These are phyloP conservation scores for Termitomyces sp. DNA, from an alignment of 768 basidiomycete genomes.

Conservation along the genomic window DNA sequence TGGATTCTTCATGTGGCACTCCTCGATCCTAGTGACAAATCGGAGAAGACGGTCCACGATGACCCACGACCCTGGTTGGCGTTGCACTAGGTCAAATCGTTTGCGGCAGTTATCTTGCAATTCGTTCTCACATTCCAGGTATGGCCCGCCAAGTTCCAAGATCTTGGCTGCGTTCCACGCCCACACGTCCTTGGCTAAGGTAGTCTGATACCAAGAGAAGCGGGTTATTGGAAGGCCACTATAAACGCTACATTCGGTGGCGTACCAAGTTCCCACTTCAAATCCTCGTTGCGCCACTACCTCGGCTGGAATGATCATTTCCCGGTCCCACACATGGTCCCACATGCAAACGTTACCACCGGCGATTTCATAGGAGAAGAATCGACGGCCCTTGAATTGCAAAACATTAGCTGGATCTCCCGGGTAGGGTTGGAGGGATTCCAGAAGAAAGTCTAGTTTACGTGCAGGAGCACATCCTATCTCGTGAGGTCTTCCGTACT, in stretches of 20 bases:
- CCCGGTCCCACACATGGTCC: background rate
- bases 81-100: background rate
- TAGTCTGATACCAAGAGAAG: background rate
- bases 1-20: no score
- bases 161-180: background rate
- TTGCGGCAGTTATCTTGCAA: no score
- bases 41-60: no score
- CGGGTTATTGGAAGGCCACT: no score
- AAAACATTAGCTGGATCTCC: background rate
- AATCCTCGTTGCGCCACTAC: background rate
- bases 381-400: background rate
- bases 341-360: background rate
- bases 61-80: no score
- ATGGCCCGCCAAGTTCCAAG: background rate
- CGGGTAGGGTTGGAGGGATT: background rate
- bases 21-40: no score
- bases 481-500: background rate
- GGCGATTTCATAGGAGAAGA: background rate
- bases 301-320: background rate
- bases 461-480: background rate
- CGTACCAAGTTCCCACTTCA: background rate
- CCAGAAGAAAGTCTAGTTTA: background rate
- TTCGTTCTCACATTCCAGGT: background rate
- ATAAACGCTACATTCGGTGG: background rate
- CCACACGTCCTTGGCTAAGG: background rate